Percentiles rank a stretch among this genome's conserved stretches.
These are phyloP conservation scores for Hydrangea macrophylla DNA, from an alignment of 148 eudicot species.

Conservation along the genomic window DNA sequence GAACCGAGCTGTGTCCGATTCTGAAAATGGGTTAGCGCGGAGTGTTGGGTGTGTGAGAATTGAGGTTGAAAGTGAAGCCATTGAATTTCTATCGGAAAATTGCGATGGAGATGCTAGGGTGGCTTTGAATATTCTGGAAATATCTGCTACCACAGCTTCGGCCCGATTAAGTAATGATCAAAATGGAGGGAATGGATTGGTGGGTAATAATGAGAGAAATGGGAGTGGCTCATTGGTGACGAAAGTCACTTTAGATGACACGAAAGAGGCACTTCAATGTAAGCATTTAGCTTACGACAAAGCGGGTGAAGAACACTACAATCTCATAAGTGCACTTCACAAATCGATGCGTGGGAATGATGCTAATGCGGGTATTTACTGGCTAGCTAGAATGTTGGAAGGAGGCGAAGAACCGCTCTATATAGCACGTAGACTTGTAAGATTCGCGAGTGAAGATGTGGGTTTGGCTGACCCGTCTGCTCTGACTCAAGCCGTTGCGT, in stretches of 20 bases:
- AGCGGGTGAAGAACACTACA: conserved; percentile 87
- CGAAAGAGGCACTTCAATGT: conserved; percentile 70
- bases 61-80: conserved; percentile 43
- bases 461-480: conserved; percentile 84
- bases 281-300: conserved; percentile 81
- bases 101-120: conserved; percentile 93
- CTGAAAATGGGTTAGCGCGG: conserved; percentile 38
- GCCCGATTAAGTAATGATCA: conserved; percentile 34
- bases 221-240: conserved; percentile 2
- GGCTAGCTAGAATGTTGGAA: conserved; percentile 89
- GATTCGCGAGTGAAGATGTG: conserved; percentile 85
- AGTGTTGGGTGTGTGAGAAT: conserved; percentile 29
- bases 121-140: conserved; percentile 74
- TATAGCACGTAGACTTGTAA: conserved; percentile 68
- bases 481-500: conserved; percentile 66
- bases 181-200: too few relatives aligned
- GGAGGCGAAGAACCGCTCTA: conserved; percentile 90
- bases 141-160: conserved; percentile 48
- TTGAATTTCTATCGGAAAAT: conserved; percentile 46
- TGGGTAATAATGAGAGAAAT: background rate
- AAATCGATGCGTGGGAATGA: conserved; percentile 94
- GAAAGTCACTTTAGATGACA: conserved; percentile 46
- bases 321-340: conserved; percentile 73
- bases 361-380: conserved; percentile 75
- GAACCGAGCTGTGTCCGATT: conserved; percentile 49